Evolutionary conservation across 495 filamentous ascomycete genomes (phyloP), one percentile per base, ranked within the genome.

Genomic region (Penicillium nucicola): DNA sequence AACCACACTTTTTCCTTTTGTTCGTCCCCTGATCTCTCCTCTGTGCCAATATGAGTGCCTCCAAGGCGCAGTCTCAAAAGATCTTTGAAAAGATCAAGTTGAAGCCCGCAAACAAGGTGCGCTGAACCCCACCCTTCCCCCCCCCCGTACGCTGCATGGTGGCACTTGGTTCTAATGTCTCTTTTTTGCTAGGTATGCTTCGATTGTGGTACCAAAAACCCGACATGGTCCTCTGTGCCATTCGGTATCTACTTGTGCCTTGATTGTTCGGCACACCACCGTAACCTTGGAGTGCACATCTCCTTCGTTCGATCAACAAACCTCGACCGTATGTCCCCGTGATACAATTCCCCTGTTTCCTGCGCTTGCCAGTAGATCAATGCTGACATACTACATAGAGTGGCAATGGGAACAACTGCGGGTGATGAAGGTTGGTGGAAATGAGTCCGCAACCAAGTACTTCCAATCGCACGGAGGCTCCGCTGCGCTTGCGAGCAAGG

Each of bases 381-480:
- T 18, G 48, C 58, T 71, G 55, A 71, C 15, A 11, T 32, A 4
- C 9, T 32, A 34, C 43, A 42, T 61, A 98, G 93, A 95, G 76
- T 98, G 95, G 95, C 89, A 96, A 87, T 97, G 93, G 92, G 92
- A 97, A 62, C 92, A 97, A 64, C 82, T 98, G 28, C 87, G 93
- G 34, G 70, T 88, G n/a, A 98, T 98, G 93, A 97, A 97, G 72
- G 89, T 96, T 14, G 93, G 93, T 57, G 93, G 93, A 48, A 98
- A 98, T 66, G 93, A 97, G 70, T 96, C 91, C 25, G 95, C 93
- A 19, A 97, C 91, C 43, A 96, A 96, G 69, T 98, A 88, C 72
- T 97, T 97, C 76, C 91, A 96, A 70, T 84, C 87, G 48, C 90
- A 98, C 65, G 92, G 95, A 48, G 95, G 92, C 32, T 90, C 89